Percentiles rank a stretch among this genome's conserved stretches.
phyloP scores from a whole-genome alignment of 2,329 filamentous ascomycete genomes.

The Penicillium sp. region DNA sequence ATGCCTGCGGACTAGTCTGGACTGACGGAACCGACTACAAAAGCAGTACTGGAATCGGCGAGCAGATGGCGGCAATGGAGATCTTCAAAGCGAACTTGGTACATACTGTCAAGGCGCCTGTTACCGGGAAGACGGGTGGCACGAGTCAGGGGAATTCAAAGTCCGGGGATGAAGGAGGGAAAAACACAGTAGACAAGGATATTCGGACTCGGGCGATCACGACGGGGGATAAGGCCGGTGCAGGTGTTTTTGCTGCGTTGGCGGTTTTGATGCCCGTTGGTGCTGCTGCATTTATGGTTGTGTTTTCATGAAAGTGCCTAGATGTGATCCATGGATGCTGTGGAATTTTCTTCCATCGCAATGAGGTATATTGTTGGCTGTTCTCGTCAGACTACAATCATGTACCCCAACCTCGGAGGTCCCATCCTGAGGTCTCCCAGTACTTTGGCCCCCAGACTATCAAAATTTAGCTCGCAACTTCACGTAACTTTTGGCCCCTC shows the following conservation, averaged over 20 bases:
- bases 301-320: background rate
- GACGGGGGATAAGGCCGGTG: conserved; percentile 6
- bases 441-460: too few relatives aligned
- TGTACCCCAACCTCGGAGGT: too few relatives aligned
- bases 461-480: too few relatives aligned
- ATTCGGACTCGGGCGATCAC: conserved; percentile 24
- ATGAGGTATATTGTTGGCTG: too few relatives aligned
- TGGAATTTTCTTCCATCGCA: too few relatives aligned
- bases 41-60: conserved; percentile 63
- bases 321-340: too few relatives aligned
- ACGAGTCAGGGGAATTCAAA: conserved; percentile 51
- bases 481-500: too few relatives aligned
- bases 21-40: conserved; percentile 56
- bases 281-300: conserved; percentile 42
- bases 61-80: conserved; percentile 71
- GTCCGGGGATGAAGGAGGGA: conserved; percentile 48
- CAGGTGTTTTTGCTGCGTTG: conserved; percentile 59
- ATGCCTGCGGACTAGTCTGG: conserved; percentile 32
- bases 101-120: conserved; percentile 42
- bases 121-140: conserved; percentile 55
- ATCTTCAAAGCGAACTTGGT: conserved; percentile 60
- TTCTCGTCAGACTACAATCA: too few relatives aligned
- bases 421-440: too few relatives aligned
- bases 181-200: background rate
- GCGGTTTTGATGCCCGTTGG: conserved; percentile 64